Evolutionary conservation across 768 basidiomycete genomes (phyloP), one percentile per base, ranked within the genome.

Genomic region (Kwoniella sp.): DNA sequence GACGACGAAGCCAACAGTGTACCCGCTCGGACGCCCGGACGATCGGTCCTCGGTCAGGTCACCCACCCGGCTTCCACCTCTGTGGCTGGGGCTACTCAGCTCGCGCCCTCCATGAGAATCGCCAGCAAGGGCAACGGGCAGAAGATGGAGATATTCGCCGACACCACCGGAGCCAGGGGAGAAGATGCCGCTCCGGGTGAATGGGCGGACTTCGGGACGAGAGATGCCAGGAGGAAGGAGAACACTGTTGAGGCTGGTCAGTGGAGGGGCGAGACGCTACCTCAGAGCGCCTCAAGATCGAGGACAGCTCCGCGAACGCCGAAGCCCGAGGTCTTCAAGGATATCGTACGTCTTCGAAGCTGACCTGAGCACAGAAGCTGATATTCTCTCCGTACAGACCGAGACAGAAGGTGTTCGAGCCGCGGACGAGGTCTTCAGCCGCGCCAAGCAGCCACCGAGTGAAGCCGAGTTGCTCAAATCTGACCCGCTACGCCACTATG

Each of bases 281-380:
- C 74, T 41, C 73, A 75, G 57, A 60, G 56, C 4, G 60, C 65
- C 27, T 59, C 68, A 25, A 55, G 67, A 59, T 29, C 40, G 43
- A 40, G 62, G 27, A 38, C 65, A n/a, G 69, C 68, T 3, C 71
- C 72, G 2, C 58, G 71, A 3, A 74, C 73, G 3, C 75, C 75
- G 22, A 77, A 76, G 56, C 60, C 79, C 20, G 75, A 77, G 44
- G 76, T 79, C 0, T 78, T 77, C 61, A 69, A 74, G 26, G 79
- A 79, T 56, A 63, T 69, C 29, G 78, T 76, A 48, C 50, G 74
- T 65, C 15, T 11, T 19, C 27, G 11, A 37, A 28, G 19, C 20
- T 38, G 12, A 46, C 11, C 5, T 19, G 20, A 3, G 12, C 8
- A 26, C 5, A 11, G 9, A 19, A 29, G 37, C 31, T 50, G 27